A percentile compares a stretch with the other conserved stretches of the same genome.
These are phyloP conservation scores for Boletus smithii DNA, from an alignment of 1,284 basidiomycete species.

Conservation along the genomic window DNA sequence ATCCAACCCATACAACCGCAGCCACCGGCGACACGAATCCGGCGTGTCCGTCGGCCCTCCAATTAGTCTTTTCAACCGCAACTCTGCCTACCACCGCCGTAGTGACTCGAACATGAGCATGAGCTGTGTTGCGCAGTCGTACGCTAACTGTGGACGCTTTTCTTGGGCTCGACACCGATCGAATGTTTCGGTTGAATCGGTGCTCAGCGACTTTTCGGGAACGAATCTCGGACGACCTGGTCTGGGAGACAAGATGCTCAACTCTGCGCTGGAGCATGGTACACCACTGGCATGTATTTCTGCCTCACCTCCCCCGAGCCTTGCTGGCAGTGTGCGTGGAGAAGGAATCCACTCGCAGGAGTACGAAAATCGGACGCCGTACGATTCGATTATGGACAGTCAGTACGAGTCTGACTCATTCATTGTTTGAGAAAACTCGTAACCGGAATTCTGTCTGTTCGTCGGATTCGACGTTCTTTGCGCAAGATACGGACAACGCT, in stretches of 20 bases:
- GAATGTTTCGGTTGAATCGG: constrained; percentile 63
- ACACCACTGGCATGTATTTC: constrained; percentile 64
- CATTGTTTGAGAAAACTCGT: constrained; percentile 63
- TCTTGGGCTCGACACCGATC: constrained; percentile 61
- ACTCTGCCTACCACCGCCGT: constrained; percentile 46
- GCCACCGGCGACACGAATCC: constrained; percentile 49
- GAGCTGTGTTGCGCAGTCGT: constrained; percentile 53
- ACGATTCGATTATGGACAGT: constrained; percentile 64
- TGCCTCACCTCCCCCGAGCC: constrained; percentile 58
- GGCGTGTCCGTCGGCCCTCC: constrained; percentile 59
- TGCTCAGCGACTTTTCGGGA: constrained; percentile 60
- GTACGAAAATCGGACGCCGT: constrained; percentile 40
- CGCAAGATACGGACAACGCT: constrained; percentile 38
- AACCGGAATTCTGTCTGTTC: constrained; percentile 46
- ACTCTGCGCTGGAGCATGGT: constrained; percentile 53
- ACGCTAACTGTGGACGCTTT: constrained; percentile 52
- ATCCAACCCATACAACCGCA: constrained; percentile 37
- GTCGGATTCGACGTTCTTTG: constrained; percentile 64
- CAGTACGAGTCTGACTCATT: constrained; percentile 40
- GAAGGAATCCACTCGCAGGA: constrained; percentile 17
- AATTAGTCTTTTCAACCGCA: constrained; percentile 67
- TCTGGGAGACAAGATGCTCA: constrained; percentile 87
- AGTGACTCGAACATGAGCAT: constrained; percentile 52
- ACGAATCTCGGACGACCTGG: constrained; percentile 65
- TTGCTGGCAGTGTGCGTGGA: constrained; percentile 23